Evolutionary conservation across 1,284 basidiomycete genomes (phyloP), one percentile per base, ranked within the genome.

Genomic region (Xanthoconium separans): DNA sequence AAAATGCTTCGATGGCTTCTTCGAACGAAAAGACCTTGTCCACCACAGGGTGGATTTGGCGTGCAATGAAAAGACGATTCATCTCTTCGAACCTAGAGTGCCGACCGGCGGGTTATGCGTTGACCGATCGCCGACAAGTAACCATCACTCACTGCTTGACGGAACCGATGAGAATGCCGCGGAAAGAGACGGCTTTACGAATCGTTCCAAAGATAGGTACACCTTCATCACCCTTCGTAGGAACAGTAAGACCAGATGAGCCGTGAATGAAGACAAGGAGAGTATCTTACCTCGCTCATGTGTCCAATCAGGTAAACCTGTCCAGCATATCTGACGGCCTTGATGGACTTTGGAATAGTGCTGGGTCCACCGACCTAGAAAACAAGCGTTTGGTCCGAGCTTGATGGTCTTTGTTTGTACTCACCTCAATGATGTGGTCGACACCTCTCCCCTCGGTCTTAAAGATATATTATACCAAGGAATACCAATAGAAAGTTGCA

Each of bases 381-480:
- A 37, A 20, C 16, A 1, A 22, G 36, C 10, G 52, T 41, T 47
- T 18, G 13, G 40, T 37, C 41, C 6, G 18, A 40, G 8, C 39
- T 29, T 15, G 2, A 41, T 15, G 18, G 12, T 11, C 29, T 16
- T 10, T 41, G 29, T 3, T 15, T 42, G 16, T 16, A 27, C 36
- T 39, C 33, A 81, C 79, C 65, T 86, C 84, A 44, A 86, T 69
- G 39, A 85, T 65, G 60, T 82, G 79, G 54, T 86, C 80, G 5
- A 82, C 83, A 13, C 85, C 84, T 12, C 63, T 63, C 1, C 78
- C 81, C 15, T 70, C 70, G 9, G 83, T 83, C 65, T 60, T 53
- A 27, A 18, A 1, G 12, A 22, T 18, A 6, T 8, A 20, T 18
- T 22, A 40, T 11, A 22, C 18, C 20, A 22, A 22, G 20, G 41